phyloP scores from a whole-genome alignment of 2,329 filamentous ascomycete genomes.

The Didymella lethalis region DNA sequence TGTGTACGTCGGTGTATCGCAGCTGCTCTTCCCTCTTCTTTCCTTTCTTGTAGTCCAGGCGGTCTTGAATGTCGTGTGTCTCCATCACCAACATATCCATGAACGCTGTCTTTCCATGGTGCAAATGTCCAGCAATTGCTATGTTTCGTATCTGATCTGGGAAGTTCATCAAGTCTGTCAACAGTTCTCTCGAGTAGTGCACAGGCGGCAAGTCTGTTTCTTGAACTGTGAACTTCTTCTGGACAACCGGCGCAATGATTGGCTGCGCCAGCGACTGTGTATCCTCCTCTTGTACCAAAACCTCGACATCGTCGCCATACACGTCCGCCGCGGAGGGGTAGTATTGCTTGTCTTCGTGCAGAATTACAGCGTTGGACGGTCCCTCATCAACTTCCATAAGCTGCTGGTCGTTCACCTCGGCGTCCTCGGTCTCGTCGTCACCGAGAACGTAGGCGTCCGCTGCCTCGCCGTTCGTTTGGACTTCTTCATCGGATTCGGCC shows the following conservation, averaged over 20 bases:
- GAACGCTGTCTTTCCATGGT: conserved; percentile 97
- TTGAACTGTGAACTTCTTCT: conserved; percentile 95
- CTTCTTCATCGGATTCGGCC: conserved; percentile 87
- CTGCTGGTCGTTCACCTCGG: conserved; percentile 71
- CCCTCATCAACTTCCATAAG: conserved; percentile 94
- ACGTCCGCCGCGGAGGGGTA: conserved; percentile 98
- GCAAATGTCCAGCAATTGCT: conserved; percentile 88
- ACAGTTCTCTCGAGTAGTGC: conserved; percentile 86
- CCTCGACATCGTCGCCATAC: conserved; percentile 93
- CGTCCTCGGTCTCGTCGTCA: conserved; percentile 65
- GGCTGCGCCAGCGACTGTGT: conserved; percentile 90
- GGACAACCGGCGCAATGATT: conserved; percentile 89
- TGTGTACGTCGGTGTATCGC: conserved; percentile 91
- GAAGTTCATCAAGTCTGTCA: conserved; percentile 95
- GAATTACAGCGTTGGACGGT: conserved; percentile 93
- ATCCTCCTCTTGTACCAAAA: conserved; percentile 95
- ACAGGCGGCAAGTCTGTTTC: conserved; percentile 90
- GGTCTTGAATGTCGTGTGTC: conserved; percentile 85
- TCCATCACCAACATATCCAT: conserved; percentile 98
- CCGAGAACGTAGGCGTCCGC: conserved; percentile 82
- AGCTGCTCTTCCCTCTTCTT: conserved; percentile 87
- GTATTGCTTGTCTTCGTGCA: conserved; percentile 99
- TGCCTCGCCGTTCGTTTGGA: conserved; percentile 75
- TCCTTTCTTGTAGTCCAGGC: conserved; percentile 80
- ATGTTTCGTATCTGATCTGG: conserved; percentile 94